Evolutionary conservation across 176 grass and related monocot genomes (phyloP), one percentile per base, ranked within the genome.

Genomic region (Musa beccarii): DNA sequence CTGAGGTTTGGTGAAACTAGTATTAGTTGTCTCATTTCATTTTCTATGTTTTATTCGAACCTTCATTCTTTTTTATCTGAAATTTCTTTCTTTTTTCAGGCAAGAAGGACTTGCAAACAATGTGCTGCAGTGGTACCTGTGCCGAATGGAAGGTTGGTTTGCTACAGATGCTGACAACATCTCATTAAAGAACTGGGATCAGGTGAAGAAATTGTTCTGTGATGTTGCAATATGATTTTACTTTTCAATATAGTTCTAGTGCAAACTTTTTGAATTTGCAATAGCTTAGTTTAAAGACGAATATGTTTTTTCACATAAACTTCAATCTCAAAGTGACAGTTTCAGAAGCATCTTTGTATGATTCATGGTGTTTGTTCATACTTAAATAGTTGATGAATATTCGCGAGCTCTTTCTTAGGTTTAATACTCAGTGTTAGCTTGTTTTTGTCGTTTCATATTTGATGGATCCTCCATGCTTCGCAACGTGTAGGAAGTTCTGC

Each of bases 141-240:
- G 95, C 59, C 88, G 95, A 53, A 93, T 99, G 88, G 95, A 99
- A 81, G 95, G 95, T 73, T 99, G 95, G 95, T 99, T 93, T 89
- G 95, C 95, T 66, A 89, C 88, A 78, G 95, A 99, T 29, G 88
- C 95, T 10, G 90, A 94, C 68, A 86, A 84, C 50, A 99, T 99
- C 34, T 99, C 95, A 8, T 69, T 94, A 22, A 88, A 89, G 79
- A 81, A 85, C 7, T 99, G 95, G 95, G 95, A 99, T 79, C 74
- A 93, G 88, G 95, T 99, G 75, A 11, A 25, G 5, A 34, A 8
- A 7, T 2, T 76, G 63, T 51, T 43, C 20, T 50, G 0, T 26
- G 54, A 28, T n/a, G 53, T 16, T 54, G 24, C 3, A 20, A 43
- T 61, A 34, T 84, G 9, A 66, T 11, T 79, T 80, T 66, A 28